Evolutionary conservation across 83 land plant species (phyloP).

Genomic region (Picea abies): DNA sequence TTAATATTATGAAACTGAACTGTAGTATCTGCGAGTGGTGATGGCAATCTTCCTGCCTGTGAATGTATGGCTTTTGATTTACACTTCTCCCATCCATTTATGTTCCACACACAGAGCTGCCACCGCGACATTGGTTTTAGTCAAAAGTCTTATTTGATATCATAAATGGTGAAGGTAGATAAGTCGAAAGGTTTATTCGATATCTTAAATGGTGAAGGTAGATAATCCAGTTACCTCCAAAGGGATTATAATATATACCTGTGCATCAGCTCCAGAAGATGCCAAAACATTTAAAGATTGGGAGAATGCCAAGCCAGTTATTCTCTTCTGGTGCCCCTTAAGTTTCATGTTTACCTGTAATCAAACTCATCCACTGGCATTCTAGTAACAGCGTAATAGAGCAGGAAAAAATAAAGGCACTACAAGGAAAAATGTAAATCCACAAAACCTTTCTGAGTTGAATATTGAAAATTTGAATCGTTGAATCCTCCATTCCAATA

Average conservation of each 20-base stretch:
- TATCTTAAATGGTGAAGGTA: not conserved
- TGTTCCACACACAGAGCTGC: slow-evolving; percentile 82
- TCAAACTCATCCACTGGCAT: not conserved
- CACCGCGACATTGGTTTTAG: not conserved
- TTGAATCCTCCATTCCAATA: slow-evolving; percentile 86
- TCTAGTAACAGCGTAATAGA: not conserved
- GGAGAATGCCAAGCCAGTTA: slow-evolving; percentile 87
- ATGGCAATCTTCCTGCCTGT: slow-evolving; percentile 41
- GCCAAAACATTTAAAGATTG: slow-evolving; percentile 69
- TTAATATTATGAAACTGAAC: slow-evolving; percentile 71
- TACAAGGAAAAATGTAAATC: not conserved
- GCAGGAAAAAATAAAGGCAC: not conserved
- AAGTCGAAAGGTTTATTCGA: not conserved
- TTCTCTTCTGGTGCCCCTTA: slow-evolving; percentile 74
- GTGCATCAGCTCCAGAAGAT: slow-evolving; percentile 90
- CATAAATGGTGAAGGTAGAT: not conserved
- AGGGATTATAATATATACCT: slow-evolving; percentile 37
- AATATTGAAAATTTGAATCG: slow-evolving; percentile 78
- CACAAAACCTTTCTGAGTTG: slow-evolving; percentile 64
- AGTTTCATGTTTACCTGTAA: slow-evolving; percentile 73
- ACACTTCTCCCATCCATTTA: slow-evolving; percentile 74
- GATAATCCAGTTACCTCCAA: not conserved
- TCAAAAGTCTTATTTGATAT: not conserved
- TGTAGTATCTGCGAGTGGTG: slow-evolving; percentile 50
- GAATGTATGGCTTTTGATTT: slow-evolving; percentile 46